Percentiles rank a stretch among this genome's conserved stretches.
Conservation (phyloP, 106 monocot species). For the Cymbidium sinense region DNA sequence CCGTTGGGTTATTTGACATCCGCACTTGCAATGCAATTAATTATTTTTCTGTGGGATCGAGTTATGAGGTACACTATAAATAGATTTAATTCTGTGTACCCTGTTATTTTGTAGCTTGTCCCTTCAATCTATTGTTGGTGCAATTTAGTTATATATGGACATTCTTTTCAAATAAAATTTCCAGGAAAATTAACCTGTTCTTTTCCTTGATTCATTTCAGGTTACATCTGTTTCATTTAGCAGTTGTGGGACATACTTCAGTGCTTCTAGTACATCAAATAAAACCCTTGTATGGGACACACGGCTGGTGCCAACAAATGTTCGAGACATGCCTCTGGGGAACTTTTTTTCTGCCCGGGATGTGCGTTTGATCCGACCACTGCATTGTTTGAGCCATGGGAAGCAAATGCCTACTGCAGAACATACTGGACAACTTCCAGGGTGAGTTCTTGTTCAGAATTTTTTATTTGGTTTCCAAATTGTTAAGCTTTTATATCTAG, state of each 20-base stretch:
- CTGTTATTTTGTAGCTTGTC: background rate
- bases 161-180: background rate
- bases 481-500: background rate
- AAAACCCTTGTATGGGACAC: constrained; percentile 79
- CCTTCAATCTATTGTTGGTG: background rate
- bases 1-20: constrained; percentile 70
- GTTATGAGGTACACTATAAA: constrained; percentile 38
- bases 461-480: background rate
- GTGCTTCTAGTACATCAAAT: constrained; percentile 77
- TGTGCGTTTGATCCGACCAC: constrained; percentile 43
- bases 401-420: constrained; percentile 79
- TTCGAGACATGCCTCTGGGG: constrained; percentile 9
- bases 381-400: constrained; percentile 81
- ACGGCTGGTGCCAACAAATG: constrained; percentile 53
- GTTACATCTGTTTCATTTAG: constrained; percentile 81
- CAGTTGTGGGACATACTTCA: constrained; percentile 79
- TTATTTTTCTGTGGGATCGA: constrained; percentile 64
- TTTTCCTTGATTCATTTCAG: constrained; percentile 24
- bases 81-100: background rate
- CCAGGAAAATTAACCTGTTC: background rate
- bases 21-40: constrained; percentile 55
- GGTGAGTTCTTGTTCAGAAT: constrained; percentile 28
- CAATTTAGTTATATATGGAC: background rate
- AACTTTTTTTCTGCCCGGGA: constrained; percentile 16
- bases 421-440: constrained; percentile 57